Conservation (phyloP, 2,329 filamentous ascomycete species). For the Helicocarpus griseus region DNA sequence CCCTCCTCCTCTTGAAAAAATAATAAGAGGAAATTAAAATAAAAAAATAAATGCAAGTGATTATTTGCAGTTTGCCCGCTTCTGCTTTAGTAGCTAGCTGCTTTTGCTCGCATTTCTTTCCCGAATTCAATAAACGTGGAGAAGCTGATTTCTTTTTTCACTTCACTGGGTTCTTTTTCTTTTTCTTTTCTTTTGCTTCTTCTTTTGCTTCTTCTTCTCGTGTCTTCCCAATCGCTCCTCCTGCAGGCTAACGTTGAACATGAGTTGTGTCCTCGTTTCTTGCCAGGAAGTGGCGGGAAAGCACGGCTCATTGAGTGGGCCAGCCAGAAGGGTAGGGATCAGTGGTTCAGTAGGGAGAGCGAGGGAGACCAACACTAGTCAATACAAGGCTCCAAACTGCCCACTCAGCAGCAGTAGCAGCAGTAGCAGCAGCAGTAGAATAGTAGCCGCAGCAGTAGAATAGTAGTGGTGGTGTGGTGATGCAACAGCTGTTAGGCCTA, state of each 20-base stretch:
- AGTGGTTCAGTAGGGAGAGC: not conserved
- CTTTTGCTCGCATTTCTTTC: not conserved
- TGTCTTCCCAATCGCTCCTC: not conserved
- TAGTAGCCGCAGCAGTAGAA: not conserved
- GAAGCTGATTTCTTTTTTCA: not conserved
- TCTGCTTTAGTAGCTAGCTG: not conserved
- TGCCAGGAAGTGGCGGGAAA: not conserved
- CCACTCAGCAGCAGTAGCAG: not conserved
- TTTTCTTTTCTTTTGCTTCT: not conserved
- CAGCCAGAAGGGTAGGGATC: not conserved
- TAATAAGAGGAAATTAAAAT: too few relatives aligned
- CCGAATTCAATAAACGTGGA: too few relatives aligned
- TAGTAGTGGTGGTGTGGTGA: not conserved
- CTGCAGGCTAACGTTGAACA: too few relatives aligned
- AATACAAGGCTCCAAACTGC: conserved; percentile 1
- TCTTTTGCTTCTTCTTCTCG: not conserved
- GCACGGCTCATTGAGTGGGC: not conserved
- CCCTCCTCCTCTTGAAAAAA: too few relatives aligned
- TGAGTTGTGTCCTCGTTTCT: too few relatives aligned
- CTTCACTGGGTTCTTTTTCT: not conserved
- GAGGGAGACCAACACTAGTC: not conserved
- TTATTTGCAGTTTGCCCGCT: too few relatives aligned
- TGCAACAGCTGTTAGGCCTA: not conserved
- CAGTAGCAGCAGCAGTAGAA: not conserved
- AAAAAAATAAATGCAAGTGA: too few relatives aligned